Conservation (phyloP, 768 basidiomycete genomes). For the Candolleomyces aberdarensis region DNA sequence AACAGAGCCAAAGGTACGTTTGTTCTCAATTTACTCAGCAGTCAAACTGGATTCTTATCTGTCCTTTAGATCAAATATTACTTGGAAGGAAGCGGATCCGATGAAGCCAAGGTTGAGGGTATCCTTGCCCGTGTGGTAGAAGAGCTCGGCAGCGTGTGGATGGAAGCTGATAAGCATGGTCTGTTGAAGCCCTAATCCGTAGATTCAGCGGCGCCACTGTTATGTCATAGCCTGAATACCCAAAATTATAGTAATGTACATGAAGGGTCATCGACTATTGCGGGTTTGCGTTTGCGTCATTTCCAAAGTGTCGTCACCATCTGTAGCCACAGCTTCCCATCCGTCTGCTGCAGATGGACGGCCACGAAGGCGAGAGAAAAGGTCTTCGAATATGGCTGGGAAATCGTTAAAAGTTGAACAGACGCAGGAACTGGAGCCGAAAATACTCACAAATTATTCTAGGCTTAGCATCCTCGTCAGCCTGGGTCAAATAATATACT, state of each 20-base stretch:
- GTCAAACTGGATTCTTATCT: background rate
- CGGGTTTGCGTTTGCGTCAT: slow-evolving; percentile 36
- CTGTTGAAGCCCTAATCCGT: slow-evolving; percentile 6
- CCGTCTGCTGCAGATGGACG: slow-evolving; percentile 55
- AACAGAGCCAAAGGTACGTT: slow-evolving; percentile 79
- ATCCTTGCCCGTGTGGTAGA: slow-evolving; percentile 55
- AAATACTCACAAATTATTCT: slow-evolving; percentile 39
- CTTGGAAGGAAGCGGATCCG: slow-evolving; percentile 70
- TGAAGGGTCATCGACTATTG: background rate
- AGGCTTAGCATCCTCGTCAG: slow-evolving; percentile 36
- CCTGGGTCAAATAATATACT: slow-evolving; percentile 76
- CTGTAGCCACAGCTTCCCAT: slow-evolving; percentile 77
- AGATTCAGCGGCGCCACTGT: background rate
- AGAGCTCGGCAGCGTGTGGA: slow-evolving; percentile 65
- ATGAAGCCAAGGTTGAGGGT: slow-evolving; percentile 41
- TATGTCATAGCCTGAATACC: background rate
- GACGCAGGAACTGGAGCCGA: background rate
- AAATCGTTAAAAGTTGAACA: slow-evolving; percentile 6
- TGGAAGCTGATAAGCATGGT: slow-evolving; percentile 52
- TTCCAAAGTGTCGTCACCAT: slow-evolving; percentile 68
- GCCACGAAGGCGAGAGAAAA: slow-evolving; percentile 47
- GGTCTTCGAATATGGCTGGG: slow-evolving; percentile 20
- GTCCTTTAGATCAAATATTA: slow-evolving; percentile 76
- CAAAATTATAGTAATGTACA: background rate
- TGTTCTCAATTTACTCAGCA: background rate